Evolutionary conservation across 306 rosid species (phyloP).

Genomic region (Benincasa hispida): DNA sequence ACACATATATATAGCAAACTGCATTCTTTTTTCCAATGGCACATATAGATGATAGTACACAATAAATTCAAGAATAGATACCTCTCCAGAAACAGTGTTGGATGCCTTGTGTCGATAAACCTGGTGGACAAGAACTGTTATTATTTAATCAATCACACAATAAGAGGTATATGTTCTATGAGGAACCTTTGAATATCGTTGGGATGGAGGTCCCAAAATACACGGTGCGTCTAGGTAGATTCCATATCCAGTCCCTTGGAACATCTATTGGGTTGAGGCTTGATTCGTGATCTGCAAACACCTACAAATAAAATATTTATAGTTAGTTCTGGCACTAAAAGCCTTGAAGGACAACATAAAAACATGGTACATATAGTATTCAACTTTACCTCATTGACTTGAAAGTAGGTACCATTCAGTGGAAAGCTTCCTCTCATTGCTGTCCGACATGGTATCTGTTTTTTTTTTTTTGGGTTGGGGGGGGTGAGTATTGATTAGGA

Average conservation of each 20-base stretch:
- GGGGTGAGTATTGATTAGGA: background rate
- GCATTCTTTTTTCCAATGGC: background rate
- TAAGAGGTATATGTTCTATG: background rate
- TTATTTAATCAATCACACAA: background rate
- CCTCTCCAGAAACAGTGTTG: constrained; percentile 23
- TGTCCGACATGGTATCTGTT: constrained; percentile 89
- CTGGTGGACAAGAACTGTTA: background rate
- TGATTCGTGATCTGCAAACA: constrained; percentile 38
- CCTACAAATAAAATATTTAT: constrained; percentile 18
- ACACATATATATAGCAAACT: background rate
- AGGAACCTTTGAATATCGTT: constrained; percentile 20
- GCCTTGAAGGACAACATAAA: constrained; percentile 6
- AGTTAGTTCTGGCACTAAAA: constrained; percentile 7
- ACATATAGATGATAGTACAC: background rate
- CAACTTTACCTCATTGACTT: constrained; percentile 78
- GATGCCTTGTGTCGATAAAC: constrained; percentile 17
- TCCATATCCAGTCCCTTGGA: constrained; percentile 42
- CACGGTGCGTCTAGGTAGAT: constrained; percentile 35
- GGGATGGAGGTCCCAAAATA: constrained; percentile 46
- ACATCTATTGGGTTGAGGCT: constrained; percentile 39
- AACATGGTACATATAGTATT: background rate
- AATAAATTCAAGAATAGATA: background rate
- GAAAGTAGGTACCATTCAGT: constrained; percentile 90
- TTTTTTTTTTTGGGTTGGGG: background rate
- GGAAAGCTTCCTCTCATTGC: constrained; percentile 96